These are phyloP conservation scores for Starmerella apis DNA, from an alignment of 805 yeast genomes.

Conservation along the genomic window DNA sequence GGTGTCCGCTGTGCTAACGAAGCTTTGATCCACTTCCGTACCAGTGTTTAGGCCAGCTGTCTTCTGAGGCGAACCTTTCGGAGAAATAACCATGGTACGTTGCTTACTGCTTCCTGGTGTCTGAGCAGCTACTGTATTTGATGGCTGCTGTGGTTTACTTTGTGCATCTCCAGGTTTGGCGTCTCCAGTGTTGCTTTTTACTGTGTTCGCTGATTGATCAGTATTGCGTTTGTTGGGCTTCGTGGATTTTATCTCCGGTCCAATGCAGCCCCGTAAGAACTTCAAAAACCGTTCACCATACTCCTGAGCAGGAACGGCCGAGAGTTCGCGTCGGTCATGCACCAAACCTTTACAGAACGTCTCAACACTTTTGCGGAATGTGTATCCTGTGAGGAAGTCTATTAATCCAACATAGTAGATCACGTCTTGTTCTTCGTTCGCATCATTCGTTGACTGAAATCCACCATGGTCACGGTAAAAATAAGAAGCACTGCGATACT, in stretches of 20 bases:
- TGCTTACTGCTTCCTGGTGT: neutral
- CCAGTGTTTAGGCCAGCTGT: neutral
- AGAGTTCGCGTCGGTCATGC: constrained; percentile 58
- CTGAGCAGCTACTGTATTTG: neutral
- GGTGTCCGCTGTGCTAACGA: neutral
- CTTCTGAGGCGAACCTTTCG: neutral
- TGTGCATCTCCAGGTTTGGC: neutral
- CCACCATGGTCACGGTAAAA: constrained; percentile 83
- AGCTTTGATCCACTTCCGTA: neutral
- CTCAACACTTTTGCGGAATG: constrained; percentile 60
- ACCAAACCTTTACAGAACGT: constrained; percentile 72
- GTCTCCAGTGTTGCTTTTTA: neutral
- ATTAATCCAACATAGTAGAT: constrained; percentile 88
- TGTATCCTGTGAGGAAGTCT: constrained; percentile 68
- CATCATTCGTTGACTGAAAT: constrained; percentile 55
- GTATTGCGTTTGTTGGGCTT: constrained; percentile 13
- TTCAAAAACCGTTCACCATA: constrained; percentile 77
- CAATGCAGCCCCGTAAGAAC: constrained; percentile 41
- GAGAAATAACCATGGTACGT: neutral
- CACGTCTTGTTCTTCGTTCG: constrained; percentile 49
- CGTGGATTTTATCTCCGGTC: constrained; percentile 20
- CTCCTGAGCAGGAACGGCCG: constrained; percentile 83
- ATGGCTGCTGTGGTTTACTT: neutral
- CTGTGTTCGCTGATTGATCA: neutral
- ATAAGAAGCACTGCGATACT: constrained; percentile 35